Base-by-base conservation (phyloP, 345 rosid species). In the Salix suchowensis region DNA sequence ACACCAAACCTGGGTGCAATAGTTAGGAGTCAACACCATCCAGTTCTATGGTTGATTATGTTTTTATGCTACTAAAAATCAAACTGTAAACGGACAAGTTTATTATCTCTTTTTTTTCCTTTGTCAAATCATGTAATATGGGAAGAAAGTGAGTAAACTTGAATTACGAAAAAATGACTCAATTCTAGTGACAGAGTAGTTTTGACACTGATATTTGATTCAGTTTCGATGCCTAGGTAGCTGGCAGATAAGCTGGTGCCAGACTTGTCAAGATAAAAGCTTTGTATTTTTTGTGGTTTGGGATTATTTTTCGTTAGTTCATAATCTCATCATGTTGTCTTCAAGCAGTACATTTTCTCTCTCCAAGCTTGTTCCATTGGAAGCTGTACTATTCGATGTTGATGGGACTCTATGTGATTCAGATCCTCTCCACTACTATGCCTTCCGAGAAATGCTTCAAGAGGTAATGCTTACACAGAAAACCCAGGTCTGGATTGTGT, bases 341-440 rank as follows among this genome's bases (percentile, higher is more conserved):
- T 23, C 15, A 32, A 65, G 84, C 92, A 93, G 97, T 86, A 84
- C 79, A 65, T 80, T 58, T 74, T 82, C 89, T 74, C 87, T 93
- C 4, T 71, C 87, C 18, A 85, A 84, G 71, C 84, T 88, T 68
- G 97, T 91, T 72, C 97, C 99, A 2, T 70, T 91, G 65, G 89
- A 92, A 79, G 98, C 94, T 8, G 86, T 96, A 52, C 73, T 94
- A 60, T 96, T 96, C 71, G 99, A 96, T 65, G 91, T 96, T 26
- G 99, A 96, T 83, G 99, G 99, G 81, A 96, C 97, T 21, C 89
- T 96, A 1, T 94, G 98, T 77, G 99, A 94, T 80, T 87, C 99
- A n/a, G 97, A 94, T 86, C 98, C 99, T 36, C 80, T 93, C 81
- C 99, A 96, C 79, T 82, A 77, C 72, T 32, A 84, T 24, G 88